A percentile compares a stretch with the other conserved stretches of the same genome.
Conservation (phyloP, 257 asterid species). For the Schizonepeta tenuifolia region DNA sequence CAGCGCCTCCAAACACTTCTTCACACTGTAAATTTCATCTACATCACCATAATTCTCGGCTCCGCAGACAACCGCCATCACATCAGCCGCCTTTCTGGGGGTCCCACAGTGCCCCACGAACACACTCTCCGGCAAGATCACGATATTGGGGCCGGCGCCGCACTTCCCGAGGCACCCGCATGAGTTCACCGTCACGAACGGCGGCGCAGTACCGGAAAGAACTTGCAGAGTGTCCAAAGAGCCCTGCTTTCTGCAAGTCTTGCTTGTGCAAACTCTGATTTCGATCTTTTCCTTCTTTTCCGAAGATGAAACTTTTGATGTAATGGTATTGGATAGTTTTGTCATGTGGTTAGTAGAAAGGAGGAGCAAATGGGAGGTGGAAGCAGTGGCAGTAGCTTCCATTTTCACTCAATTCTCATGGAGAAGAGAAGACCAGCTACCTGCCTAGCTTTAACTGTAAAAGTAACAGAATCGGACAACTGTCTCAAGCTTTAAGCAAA, state of each 20-base stretch:
- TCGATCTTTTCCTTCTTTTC: slow-evolving; percentile 45
- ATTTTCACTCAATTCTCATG: slow-evolving; percentile 23
- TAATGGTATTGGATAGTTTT: slow-evolving; percentile 21
- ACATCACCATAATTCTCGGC: slow-evolving; percentile 26
- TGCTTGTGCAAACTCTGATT: slow-evolving; percentile 74
- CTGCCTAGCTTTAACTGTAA: not conserved
- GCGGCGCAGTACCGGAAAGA: slow-evolving; percentile 81
- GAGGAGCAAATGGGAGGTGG: slow-evolving; percentile 34
- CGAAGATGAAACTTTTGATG: slow-evolving; percentile 35
- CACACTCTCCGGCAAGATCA: slow-evolving; percentile 63
- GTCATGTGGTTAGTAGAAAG: slow-evolving; percentile 14
- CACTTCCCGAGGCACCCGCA: slow-evolving; percentile 91
- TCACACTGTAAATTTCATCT: not conserved
- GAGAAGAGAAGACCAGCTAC: not conserved
- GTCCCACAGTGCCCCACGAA: slow-evolving; percentile 77
- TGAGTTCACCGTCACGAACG: slow-evolving; percentile 61
- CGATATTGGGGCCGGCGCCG: slow-evolving; percentile 83
- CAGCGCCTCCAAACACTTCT: slow-evolving; percentile 72
- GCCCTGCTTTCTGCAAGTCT: slow-evolving; percentile 83
- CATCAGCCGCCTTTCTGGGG: slow-evolving; percentile 62
- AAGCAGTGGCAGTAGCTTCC: slow-evolving; percentile 30
- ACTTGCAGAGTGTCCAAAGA: slow-evolving; percentile 67
- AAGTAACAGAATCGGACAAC: not conserved
- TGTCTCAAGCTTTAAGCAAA: slow-evolving; percentile 15
- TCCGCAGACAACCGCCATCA: slow-evolving; percentile 59